Evolutionary conservation across 2,329 filamentous ascomycete species (phyloP).

Genomic region (Trichoderma polysporum): DNA sequence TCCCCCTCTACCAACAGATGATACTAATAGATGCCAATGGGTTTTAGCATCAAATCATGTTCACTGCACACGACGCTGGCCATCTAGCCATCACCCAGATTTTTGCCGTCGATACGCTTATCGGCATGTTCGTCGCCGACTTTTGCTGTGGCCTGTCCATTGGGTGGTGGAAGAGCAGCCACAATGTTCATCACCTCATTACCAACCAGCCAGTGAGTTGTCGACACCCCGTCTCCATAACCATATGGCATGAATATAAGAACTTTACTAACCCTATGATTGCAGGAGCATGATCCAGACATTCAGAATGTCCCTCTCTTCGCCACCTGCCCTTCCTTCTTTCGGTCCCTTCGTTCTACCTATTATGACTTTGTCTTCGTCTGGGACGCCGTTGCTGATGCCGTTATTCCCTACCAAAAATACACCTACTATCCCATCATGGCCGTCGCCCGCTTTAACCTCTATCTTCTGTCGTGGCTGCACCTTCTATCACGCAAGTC

Average conservation of each 20-base stretch:
- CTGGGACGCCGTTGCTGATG: constrained; percentile 71
- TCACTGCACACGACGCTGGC: constrained; percentile 90
- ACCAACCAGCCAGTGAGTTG: constrained; percentile 73
- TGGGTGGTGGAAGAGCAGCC: constrained; percentile 96
- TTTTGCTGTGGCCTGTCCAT: constrained; percentile 86
- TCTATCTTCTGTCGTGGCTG: constrained; percentile 77
- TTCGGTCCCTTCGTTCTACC: constrained; percentile 67
- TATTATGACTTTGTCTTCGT: constrained; percentile 77
- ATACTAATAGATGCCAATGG: not conserved
- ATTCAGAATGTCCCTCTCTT: constrained; percentile 91
- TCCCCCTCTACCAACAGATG: not conserved
- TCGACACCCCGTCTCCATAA: not conserved
- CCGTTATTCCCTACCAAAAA: constrained; percentile 71
- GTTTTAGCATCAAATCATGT: constrained; percentile 87
- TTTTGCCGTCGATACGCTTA: constrained; percentile 77
- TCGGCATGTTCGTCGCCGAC: constrained; percentile 88
- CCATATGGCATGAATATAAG: not conserved
- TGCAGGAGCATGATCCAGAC: constrained; percentile 83
- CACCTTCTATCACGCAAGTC: constrained; percentile 59
- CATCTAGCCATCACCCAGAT: constrained; percentile 97
- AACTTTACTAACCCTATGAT: not conserved
- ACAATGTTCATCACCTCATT: constrained; percentile 96
- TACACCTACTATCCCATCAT: constrained; percentile 84
- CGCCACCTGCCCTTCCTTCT: constrained; percentile 76
- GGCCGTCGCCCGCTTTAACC: constrained; percentile 79